These are phyloP conservation scores for Fusarium anthophilum DNA, from an alignment of 2,329 filamentous ascomycete genomes.

Conservation along the genomic window DNA sequence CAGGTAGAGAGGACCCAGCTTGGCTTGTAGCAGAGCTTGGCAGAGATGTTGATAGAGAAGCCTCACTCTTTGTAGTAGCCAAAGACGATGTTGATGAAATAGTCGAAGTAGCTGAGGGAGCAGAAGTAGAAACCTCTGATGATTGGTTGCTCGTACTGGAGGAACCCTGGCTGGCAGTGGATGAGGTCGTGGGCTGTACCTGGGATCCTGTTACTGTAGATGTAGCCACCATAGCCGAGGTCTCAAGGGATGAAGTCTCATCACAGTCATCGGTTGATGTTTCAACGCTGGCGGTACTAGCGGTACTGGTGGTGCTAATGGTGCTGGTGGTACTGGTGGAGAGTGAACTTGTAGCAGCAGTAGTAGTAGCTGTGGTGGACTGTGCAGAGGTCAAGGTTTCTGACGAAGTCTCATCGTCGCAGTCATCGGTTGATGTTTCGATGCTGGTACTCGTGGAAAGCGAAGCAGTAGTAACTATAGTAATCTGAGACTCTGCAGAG, in stretches of 20 bases:
- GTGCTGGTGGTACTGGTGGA: not conserved
- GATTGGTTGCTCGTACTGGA: fast-evolving
- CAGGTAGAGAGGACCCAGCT: not conserved
- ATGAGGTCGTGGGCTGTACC: not conserved
- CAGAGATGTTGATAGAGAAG: not conserved
- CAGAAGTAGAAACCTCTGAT: not conserved
- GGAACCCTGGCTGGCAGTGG: not conserved
- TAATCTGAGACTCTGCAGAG: no score
- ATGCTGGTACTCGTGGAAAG: no score
- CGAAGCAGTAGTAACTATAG: no score
- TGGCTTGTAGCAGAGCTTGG: not conserved
- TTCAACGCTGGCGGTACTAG: not conserved
- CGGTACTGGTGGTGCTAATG: not conserved
- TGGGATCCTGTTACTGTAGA: not conserved
- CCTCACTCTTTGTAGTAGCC: fast-evolving
- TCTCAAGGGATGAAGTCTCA: not conserved
- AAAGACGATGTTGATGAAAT: not conserved
- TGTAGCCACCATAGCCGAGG: not conserved
- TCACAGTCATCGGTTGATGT: not conserved
- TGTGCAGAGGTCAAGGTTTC: not conserved
- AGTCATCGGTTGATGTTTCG: no score
- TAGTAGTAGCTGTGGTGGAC: not conserved
- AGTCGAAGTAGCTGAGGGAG: not conserved
- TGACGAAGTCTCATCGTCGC: no score
- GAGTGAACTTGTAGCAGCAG: fast-evolving